phyloP scores from a whole-genome alignment of 2,329 filamentous ascomycete genomes.

The Chaetoscypha palmicola region DNA sequence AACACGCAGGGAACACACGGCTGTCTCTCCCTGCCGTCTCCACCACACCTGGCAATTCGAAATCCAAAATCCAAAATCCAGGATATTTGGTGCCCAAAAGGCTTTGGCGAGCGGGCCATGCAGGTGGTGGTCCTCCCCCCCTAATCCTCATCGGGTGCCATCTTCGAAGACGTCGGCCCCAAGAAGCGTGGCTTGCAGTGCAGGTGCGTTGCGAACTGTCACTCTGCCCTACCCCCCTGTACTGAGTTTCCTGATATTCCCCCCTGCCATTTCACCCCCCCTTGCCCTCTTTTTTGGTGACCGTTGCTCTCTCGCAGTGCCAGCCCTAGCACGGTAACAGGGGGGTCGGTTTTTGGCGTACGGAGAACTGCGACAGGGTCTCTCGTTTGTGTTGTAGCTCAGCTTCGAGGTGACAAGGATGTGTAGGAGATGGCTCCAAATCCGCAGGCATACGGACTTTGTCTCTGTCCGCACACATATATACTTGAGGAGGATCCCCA shows the following conservation, averaged over 20 bases:
- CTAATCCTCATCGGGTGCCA: slow-evolving; percentile 6
- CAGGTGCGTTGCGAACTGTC: slow-evolving; percentile 8
- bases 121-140: background rate
- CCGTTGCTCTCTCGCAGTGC: no score
- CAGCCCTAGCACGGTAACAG: slow-evolving; percentile 13
- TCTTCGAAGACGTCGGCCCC: slow-evolving; percentile 12
- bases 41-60: background rate
- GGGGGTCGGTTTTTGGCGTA: slow-evolving; percentile 16
- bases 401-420: slow-evolving; percentile 21
- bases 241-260: no score
- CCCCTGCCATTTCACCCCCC: no score
- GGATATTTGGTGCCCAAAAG: background rate
- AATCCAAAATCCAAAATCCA: no score
- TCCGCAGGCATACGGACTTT: slow-evolving; percentile 18
- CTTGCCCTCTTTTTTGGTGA: no score
- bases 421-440: slow-evolving; percentile 17
- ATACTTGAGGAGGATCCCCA: slow-evolving; percentile 19
- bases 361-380: slow-evolving; percentile 8
- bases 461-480: slow-evolving; percentile 26
- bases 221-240: no score
- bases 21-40: slow-evolving; percentile 1
- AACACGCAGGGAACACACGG: slow-evolving; percentile 1
- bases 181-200: slow-evolving; percentile 18
- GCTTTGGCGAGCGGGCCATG: slow-evolving; percentile 8
- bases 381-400: slow-evolving; percentile 17